Evolutionary conservation across 2,329 filamentous ascomycete species (phyloP), one percentile per base, ranked within the genome.

Genomic region (Hortaea werneckii): DNA sequence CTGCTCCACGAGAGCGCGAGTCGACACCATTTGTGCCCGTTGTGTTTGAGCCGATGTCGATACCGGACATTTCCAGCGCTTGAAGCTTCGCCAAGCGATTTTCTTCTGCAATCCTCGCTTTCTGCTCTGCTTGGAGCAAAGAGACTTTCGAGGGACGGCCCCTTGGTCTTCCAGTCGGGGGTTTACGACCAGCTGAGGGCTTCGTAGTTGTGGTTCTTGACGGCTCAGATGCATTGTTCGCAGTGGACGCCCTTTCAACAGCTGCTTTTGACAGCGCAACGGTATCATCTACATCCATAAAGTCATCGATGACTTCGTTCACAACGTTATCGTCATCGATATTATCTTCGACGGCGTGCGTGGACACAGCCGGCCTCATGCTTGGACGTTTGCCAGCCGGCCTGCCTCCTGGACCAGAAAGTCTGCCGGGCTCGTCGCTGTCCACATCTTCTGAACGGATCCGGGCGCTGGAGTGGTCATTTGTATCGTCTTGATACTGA

Each of bases 1-100:
- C 20, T 20, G 20, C 20, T 20, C 20, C 20, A 20, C 4, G 20
- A 20, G 20, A 20, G 20, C 20, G 20, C 20, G 20, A 20, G 20
- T 20, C 20, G 20, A 20, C 20, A 20, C 20, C 20, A 20, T 20
- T 20, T 20, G 20, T 20, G 20, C 20, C 20, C 20, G 20, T 20
- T 20, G 20, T 20, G 20, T 20, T 20, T 20, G 20, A 37, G 13
- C 9, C 60, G 61, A 76, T 49, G 70, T 76, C 54, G 39, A 50
- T 51, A 30, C 32, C 50, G 30, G 63, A 50, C 56, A 58, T 56
- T 38, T 57, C 52, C 29, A 65, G 51, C 6, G 56, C 60, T 37
- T 62, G 58, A 27, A 66, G 50, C 49, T 65, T 65, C 7, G 64
- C 64, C 4, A 57, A 48, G 6, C 62, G 47, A 44, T 66, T 65